A percentile compares a stretch with the other conserved stretches of the same genome.
Evolutionary conservation across 768 basidiomycete genomes (phyloP).

Genomic region (Termitomyces titanicus): DNA sequence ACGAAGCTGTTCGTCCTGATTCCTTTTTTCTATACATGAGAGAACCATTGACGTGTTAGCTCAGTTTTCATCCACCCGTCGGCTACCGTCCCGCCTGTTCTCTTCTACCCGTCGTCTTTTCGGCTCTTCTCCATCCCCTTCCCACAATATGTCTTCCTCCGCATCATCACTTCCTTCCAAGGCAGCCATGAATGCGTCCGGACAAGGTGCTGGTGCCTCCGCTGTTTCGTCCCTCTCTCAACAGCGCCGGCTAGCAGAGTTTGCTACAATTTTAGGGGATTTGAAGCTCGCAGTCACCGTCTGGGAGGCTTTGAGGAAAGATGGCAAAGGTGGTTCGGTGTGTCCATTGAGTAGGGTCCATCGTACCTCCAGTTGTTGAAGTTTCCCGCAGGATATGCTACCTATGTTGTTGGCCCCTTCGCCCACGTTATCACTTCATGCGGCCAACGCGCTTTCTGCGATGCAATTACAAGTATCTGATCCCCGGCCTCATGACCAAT

Average conservation of each 20-base stretch:
- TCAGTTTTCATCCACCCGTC: constrained; percentile 69
- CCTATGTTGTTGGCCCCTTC: constrained; percentile 71
- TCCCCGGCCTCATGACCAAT: constrained; percentile 56
- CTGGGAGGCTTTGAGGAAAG: constrained; percentile 87
- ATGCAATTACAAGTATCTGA: constrained; percentile 44
- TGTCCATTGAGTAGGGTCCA: constrained; percentile 19
- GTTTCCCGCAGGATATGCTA: constrained; percentile 64
- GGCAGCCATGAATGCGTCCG: constrained; percentile 31
- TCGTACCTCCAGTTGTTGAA: not conserved
- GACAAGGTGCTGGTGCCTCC: constrained; percentile 19
- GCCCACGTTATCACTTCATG: constrained; percentile 56
- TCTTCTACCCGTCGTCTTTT: constrained; percentile 83
- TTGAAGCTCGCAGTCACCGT: constrained; percentile 76
- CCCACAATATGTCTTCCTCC: constrained; percentile 36
- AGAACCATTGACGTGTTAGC: constrained; percentile 6
- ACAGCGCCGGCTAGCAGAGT: constrained; percentile 89
- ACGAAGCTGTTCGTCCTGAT: constrained; percentile 58
- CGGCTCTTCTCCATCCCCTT: constrained; percentile 54
- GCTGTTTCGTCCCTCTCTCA: constrained; percentile 49
- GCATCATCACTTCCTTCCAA: constrained; percentile 35
- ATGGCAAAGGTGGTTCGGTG: constrained; percentile 85
- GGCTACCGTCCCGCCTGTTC: constrained; percentile 82
- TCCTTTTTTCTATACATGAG: not conserved
- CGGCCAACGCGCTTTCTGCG: constrained; percentile 51
- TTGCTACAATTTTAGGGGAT: constrained; percentile 90